A percentile compares a stretch with the other conserved stretches of the same genome.
These are phyloP conservation scores for Ganoderma leucocontextum DNA, from an alignment of 1,284 basidiomycete species.

Conservation along the genomic window DNA sequence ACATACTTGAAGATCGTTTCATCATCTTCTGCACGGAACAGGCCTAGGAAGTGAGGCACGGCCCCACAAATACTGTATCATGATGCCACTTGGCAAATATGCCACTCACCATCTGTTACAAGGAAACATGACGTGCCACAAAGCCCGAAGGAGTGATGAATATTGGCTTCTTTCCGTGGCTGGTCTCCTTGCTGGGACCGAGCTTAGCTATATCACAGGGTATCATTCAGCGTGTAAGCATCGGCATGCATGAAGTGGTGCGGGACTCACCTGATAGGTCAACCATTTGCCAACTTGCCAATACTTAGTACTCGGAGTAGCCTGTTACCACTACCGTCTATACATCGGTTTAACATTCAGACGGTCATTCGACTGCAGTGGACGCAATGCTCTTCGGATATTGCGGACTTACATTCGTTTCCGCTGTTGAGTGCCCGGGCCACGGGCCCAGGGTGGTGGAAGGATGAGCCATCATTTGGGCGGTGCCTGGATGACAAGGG, in stretches of 20 bases:
- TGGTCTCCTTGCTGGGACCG: background rate
- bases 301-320: no score
- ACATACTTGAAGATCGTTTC: background rate
- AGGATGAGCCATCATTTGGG: background rate
- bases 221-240: background rate
- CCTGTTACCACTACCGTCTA: no score
- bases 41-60: no score
- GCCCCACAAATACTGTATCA: background rate
- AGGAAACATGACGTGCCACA: background rate
- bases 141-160: background rate
- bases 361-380: no score
- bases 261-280: no score
- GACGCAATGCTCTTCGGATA: no score
- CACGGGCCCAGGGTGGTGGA: background rate
- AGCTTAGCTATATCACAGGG: background rate
- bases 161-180: background rate
- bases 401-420: no score
- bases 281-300: no score
- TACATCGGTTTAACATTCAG: no score
- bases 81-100: background rate
- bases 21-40: background rate
- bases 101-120: background rate
- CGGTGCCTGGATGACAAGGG: slow-evolving; percentile 5
- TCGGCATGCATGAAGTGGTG: background rate
- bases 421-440: no score